Percentiles rank a stretch among this genome's conserved stretches.
Evolutionary conservation across 768 basidiomycete genomes (phyloP).

Genomic region (Psilocybe subaeruginosa): DNA sequence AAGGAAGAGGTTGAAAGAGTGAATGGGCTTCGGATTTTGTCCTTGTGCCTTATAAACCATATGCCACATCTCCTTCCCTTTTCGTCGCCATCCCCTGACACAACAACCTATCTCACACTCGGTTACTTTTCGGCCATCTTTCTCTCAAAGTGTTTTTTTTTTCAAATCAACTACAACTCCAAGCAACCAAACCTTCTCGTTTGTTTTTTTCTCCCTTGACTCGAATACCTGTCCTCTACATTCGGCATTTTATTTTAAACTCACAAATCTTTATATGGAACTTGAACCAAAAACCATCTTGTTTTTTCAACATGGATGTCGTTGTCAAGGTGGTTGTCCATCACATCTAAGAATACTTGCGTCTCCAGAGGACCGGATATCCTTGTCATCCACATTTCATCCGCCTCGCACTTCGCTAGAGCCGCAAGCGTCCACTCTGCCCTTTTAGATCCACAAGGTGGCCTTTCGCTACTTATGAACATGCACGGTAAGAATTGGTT

Average conservation of each 20-base stretch:
- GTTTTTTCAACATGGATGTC: neutral
- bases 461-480: neutral
- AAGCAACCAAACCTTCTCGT: neutral
- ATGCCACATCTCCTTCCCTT: slow-evolving; percentile 8
- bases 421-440: neutral
- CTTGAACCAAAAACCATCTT: neutral
- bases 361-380: neutral
- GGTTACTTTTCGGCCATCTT: slow-evolving; percentile 1
- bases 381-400: neutral
- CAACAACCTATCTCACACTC: slow-evolving; percentile 13
- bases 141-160: neutral
- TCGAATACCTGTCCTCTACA: neutral
- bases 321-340: neutral
- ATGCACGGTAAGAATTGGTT: neutral
- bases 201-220: neutral
- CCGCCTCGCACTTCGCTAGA: neutral
- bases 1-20: slow-evolving; percentile 20
- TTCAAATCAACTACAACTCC: neutral
- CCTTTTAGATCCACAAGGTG: neutral
- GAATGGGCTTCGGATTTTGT: slow-evolving; percentile 2
- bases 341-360: neutral
- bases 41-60: slow-evolving; percentile 20
- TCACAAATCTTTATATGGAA: neutral
- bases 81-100: slow-evolving; percentile 15
- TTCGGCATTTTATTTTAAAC: neutral